Conservation (phyloP, 805 yeast genomes). For the Jamesozyma hellenica region DNA sequence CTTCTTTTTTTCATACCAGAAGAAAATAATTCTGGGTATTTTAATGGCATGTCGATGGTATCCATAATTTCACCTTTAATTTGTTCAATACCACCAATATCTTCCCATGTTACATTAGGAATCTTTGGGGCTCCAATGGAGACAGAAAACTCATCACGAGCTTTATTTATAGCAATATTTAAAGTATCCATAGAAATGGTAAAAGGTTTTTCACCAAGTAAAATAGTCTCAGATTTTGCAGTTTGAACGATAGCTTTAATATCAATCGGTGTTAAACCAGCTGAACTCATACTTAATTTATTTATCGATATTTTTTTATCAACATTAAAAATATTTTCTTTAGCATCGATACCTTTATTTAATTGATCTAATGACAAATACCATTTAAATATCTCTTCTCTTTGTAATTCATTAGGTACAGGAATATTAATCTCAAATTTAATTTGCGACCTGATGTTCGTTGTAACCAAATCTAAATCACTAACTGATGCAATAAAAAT, state of each 20-base stretch:
- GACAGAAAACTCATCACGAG: constrained; percentile 81
- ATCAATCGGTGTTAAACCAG: constrained; percentile 85
- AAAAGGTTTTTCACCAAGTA: constrained; percentile 18
- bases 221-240: constrained; percentile 48
- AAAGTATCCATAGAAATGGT: constrained; percentile 42
- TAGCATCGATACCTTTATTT: constrained; percentile 5
- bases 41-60: constrained; percentile 91
- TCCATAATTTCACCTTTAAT: constrained; percentile 90
- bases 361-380: constrained; percentile 31
- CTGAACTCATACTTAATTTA: constrained; percentile 71
- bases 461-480: constrained; percentile 60
- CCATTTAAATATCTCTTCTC: constrained; percentile 51
- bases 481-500: constrained; percentile 58
- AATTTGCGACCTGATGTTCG: constrained; percentile 52
- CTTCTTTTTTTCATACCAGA: constrained; percentile 88
- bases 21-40: constrained; percentile 80
- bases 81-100: constrained; percentile 86
- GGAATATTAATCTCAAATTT: constrained; percentile 68
- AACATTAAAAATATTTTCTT: constrained; percentile 1
- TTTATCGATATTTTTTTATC: constrained; percentile 35
- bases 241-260: constrained; percentile 57
- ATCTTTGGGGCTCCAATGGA: constrained; percentile 95
- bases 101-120: constrained; percentile 94
- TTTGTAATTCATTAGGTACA: constrained; percentile 73
- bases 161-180: constrained; percentile 50